Evolutionary conservation across 371 early-diverging fungal genomes (phyloP), one percentile per base, ranked within the genome.

Genomic region (Gilbertella persicaria): DNA sequence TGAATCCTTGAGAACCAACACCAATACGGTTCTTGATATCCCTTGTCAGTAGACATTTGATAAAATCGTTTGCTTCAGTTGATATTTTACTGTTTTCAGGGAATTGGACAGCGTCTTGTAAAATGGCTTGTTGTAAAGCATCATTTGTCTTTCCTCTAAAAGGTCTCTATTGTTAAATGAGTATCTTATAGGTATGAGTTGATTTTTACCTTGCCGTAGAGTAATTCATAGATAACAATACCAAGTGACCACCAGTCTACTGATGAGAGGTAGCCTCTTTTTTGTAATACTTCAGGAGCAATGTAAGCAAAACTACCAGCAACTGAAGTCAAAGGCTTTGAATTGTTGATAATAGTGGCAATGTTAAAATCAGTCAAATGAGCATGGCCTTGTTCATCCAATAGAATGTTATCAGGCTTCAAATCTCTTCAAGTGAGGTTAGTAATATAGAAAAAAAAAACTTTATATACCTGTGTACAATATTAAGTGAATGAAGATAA

Each of bases 171-270:
- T n/a, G n/a, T n/a, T n/a, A n/a, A 35, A 36, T 25, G 13, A 28
- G 8, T 6, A 9, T 23, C 12, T 19, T 16, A 65, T 14, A 53
- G 58, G 33, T 21, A 46, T 90, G 89, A 64, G 80, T 86, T 10
- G 85, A 57, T 21, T 56, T 66, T 95, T 56, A 56, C 56, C 21
- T 53, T 53, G 40, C 60, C 60, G 49, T 43, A 53, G 5, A 59
- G 17, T 21, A 59, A 20, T 44, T 59, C 94, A 66, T 86, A 96
- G 38, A 89, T 69, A 16, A 91, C 73, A 25, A 96, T 84, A 3
- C 95, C 96, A 20, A 95, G 58, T 44, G 87, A 80, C 96, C 96
- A 97, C 89, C 94, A 93, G 68, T 97, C 93, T 0, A 90, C 85
- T 0, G 86, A 79, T 12, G 73, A 59, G 35, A 75, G 61, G 62